Base-by-base conservation (phyloP, 2,329 filamentous ascomycete genomes). In the Cercospora sp. region DNA sequence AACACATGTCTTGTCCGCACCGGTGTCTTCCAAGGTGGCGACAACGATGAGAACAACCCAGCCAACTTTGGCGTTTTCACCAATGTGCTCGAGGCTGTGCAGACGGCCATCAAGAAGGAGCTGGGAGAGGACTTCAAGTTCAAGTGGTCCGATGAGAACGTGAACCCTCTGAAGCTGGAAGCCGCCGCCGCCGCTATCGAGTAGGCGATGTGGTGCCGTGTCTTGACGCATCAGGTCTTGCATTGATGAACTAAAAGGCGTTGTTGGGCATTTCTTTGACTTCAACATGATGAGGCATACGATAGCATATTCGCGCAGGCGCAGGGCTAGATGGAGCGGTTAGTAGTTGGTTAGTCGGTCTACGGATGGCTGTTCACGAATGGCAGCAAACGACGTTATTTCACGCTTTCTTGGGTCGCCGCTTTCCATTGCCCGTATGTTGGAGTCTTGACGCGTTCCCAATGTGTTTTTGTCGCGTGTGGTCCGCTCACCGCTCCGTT, bases 1-100 rank as follows among this genome's bases (percentile, higher is more conserved):
- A 93, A 93, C 81, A 92, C 90, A 3, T 92, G 90, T 77, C 81
- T 93, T 65, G 90, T 93, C 66, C 87, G 90, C 76, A 93, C 90
- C 0, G 91, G 91, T 81, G 90, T 93, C 59, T 92, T 90, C 86
- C 89, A 91, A 81, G 90, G 90, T 70, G 89, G 87, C 18, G 89
- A 88, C 68, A 93, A 93, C 77, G 91, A 93, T 76, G 85, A 89
- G 79, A 84, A 91, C 81, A 93, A 91, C 81, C 90, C 90, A 0
- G 90, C 90, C 76, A 91, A 85, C 81, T 92, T 92, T 76, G 90
- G 90, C 71, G 90, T 93, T 49, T 93, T 93, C 81, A 79, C 83
- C 68, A 91, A 91, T 75, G 90, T 93, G 12, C 82, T 91, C 51
- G 89, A 91, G 72, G 90, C 90, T 0, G 89, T 93, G 63, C 84